Evolutionary conservation across 164 flowering plant species (phyloP).

Genomic region (Dillenia turbinata): DNA sequence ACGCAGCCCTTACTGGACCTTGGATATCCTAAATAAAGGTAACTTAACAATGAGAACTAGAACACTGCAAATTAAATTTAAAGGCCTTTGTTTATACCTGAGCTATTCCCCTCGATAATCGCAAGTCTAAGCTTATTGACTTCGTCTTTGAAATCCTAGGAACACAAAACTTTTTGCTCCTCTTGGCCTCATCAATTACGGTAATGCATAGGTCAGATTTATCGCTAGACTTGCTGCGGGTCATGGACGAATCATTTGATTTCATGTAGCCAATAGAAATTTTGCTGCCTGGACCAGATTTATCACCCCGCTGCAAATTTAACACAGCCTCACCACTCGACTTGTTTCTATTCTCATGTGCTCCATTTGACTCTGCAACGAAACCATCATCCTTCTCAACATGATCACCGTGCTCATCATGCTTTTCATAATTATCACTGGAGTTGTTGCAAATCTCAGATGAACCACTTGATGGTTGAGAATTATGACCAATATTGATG

Average conservation of each 20-base stretch:
- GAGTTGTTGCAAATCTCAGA: no score
- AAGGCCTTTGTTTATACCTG: conserved; percentile 38
- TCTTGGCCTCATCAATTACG: conserved; percentile 32
- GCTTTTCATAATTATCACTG: no score
- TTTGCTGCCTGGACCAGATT: conserved; percentile 17
- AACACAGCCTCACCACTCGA: conserved; percentile 18
- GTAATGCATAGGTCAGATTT: conserved; percentile 20
- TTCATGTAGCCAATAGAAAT: conserved; percentile 13
- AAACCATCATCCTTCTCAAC: no score
- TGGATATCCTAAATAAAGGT: no score
- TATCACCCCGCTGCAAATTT: conserved; percentile 12
- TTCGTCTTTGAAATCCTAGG: conserved; percentile 53
- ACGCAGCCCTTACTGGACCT: no score
- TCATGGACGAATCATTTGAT: conserved; percentile 18
- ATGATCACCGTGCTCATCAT: no score
- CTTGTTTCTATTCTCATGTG: conserved; percentile 11
- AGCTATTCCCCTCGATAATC: conserved; percentile 89
- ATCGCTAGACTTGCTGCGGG: conserved; percentile 16
- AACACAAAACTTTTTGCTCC: conserved; percentile 42
- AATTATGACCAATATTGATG: no score
- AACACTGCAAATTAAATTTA: no score
- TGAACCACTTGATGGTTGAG: no score
- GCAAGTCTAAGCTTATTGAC: conserved; percentile 83
- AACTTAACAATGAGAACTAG: no score
- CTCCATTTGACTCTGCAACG: background rate